Evolutionary conservation across 2,329 filamentous ascomycete genomes (phyloP).

Genomic region (Bimuria novae-zelandiae): DNA sequence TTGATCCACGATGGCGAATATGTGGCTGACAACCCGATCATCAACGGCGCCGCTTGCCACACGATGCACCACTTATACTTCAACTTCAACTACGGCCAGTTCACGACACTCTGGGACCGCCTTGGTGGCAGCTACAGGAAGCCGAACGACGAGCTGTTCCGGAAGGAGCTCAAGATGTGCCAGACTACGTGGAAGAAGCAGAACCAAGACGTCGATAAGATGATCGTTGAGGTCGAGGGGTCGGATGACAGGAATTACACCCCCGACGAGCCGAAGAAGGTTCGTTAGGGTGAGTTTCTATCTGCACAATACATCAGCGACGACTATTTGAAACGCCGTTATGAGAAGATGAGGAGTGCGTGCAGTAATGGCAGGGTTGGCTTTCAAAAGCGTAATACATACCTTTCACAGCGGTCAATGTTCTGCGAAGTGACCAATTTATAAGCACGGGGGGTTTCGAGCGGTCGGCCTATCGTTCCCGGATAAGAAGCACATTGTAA

Average conservation of each 20-base stretch:
- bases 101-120: conserved; percentile 89
- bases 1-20: conserved; percentile 97
- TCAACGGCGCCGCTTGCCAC: conserved; percentile 95
- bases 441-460: not conserved
- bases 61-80: conserved; percentile 81
- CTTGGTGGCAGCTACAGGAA: conserved; percentile 83
- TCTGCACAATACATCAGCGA: not conserved
- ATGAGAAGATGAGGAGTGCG: not conserved
- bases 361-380: not conserved
- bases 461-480: not conserved
- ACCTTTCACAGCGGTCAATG: not conserved
- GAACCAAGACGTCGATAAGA: conserved; percentile 73
- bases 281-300: conserved; percentile 20
- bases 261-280: conserved; percentile 47
- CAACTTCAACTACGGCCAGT: conserved; percentile 85
- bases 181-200: conserved; percentile 79
- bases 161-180: conserved; percentile 83
- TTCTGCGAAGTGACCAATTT: not conserved
- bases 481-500: not conserved
- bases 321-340: conserved; percentile 1
- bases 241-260: conserved; percentile 53
- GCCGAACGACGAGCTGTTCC: conserved; percentile 84
- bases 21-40: conserved; percentile 82
- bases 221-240: conserved; percentile 74
- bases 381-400: not conserved